phyloP scores from a whole-genome alignment of 768 basidiomycete genomes.

The Sutorius australiensis region DNA sequence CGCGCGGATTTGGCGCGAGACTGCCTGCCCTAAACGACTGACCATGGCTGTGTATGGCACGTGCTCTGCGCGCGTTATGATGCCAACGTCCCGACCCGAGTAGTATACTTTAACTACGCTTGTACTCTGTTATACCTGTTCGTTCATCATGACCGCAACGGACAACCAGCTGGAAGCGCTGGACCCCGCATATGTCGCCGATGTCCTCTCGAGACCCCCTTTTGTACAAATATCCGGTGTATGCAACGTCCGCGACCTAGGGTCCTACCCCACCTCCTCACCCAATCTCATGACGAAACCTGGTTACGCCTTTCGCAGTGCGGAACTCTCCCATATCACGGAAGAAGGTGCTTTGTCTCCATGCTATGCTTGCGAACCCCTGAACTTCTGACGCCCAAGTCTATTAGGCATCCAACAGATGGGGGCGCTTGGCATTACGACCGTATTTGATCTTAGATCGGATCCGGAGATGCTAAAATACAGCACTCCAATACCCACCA shows the following conservation, averaged over 20 bases:
- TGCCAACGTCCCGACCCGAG: not conserved
- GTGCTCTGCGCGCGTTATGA: conserved; percentile 14
- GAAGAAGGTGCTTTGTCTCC: conserved; percentile 49
- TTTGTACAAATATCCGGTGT: conserved; percentile 72
- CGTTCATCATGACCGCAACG: conserved; percentile 18
- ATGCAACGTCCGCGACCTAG: conserved; percentile 72
- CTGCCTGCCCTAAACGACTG: conserved; percentile 38
- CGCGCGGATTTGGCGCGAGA: conserved; percentile 39
- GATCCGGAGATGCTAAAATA: conserved; percentile 78
- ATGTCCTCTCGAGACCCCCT: conserved; percentile 63
- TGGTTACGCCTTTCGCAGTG: conserved; percentile 59
- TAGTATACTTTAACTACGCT: not conserved
- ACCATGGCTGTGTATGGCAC: not conserved
- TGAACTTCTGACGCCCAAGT: conserved; percentile 1
- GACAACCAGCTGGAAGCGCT: conserved; percentile 51
- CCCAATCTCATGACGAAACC: conserved; percentile 55
- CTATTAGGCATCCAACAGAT: conserved; percentile 54
- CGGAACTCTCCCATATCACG: conserved; percentile 68
- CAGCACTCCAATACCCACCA: conserved; percentile 56
- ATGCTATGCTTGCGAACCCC: not conserved
- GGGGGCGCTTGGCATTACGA: conserved; percentile 57
- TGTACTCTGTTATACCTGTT: not conserved
- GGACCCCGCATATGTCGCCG: conserved; percentile 60
- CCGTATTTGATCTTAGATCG: conserved; percentile 74
- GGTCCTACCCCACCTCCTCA: conserved; percentile 50